These are phyloP conservation scores for Colletotrichum phormii DNA, from an alignment of 2,329 filamentous ascomycete genomes.

Conservation along the genomic window DNA sequence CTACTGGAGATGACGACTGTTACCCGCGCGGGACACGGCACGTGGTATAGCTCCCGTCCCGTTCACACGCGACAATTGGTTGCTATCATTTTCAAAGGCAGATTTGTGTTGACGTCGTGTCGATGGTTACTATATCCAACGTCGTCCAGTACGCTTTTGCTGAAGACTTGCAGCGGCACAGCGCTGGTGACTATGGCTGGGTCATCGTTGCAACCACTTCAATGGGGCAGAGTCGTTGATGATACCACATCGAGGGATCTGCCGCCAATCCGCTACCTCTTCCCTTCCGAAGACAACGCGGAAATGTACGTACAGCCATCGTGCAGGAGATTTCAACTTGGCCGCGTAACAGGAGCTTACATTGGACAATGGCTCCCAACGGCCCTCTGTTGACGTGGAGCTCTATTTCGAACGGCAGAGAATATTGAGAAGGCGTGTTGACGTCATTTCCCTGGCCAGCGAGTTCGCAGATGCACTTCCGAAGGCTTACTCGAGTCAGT, in stretches of 20 bases:
- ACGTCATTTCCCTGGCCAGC: background rate
- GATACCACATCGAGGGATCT: constrained; percentile 13
- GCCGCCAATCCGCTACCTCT: background rate
- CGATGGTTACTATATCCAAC: background rate
- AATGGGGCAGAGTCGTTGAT: background rate
- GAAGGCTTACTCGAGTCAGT: background rate
- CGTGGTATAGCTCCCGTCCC: constrained; percentile 21
- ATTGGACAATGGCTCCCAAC: background rate
- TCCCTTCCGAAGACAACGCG: background rate
- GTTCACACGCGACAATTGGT: background rate
- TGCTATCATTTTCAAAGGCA: background rate
- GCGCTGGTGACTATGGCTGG: background rate
- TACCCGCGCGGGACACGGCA: constrained; percentile 20
- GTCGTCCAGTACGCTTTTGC: background rate
- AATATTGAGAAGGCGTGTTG: background rate
- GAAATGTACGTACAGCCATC: background rate
- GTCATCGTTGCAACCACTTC: constrained; percentile 1
- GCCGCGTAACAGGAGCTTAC: background rate
- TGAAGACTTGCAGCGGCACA: background rate
- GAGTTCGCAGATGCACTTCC: background rate
- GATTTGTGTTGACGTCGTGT: background rate
- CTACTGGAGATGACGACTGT: constrained; percentile 3
- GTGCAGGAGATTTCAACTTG: background rate
- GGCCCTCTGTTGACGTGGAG: constrained; percentile 4
- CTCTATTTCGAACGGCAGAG: background rate